Evolutionary conservation across 1,284 basidiomycete genomes (phyloP), one percentile per base, ranked within the genome.

Genomic region (Ustilago trichophora): DNA sequence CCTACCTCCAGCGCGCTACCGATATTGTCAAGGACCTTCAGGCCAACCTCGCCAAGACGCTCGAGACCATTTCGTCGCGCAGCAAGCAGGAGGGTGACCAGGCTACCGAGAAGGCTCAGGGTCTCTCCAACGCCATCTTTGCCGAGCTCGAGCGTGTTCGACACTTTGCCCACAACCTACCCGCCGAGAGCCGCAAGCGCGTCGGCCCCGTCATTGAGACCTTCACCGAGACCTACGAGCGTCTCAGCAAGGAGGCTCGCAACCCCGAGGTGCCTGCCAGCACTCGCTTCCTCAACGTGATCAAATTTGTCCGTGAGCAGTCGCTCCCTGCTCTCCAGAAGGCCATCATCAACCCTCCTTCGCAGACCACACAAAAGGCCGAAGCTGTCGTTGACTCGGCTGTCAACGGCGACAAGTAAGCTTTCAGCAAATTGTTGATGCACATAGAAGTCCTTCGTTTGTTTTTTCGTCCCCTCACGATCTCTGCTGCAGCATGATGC

Each of bases 291-390:
- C 32, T 54, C 21, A 79, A 79, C 53, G 69, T 78, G 3, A 36
- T 73, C 44, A 51, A 50, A 40, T 80, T 73, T 52, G 71, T 80
- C n/a, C 72, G 74, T 24, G 63, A 75, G 49, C 62, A 76, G 51
- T 75, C 72, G 24, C 51, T 80, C 11, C 78, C 78, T 16, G 77
- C 76, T 16, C 55, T 80, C 31, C 76, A 80, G 60, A 78, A 80
- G 58, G 67, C 67, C 8, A 65, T 70, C 44, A 53, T 70, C 46
- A 48, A 62, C 54, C 62, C 67, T 22, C 47, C 58, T 22, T 52
- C 57, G 11, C 15, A 35, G n/a, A 45, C 52, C 3, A 29, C 43
- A 18, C 48, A 56, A 40, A 54, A 65, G 42, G 41, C 27, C 5
- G 48, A 56, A 15, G 35, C 45, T 4, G 26, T n/a, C 5, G 49